These are phyloP conservation scores for Suillus fuscotomentosus DNA, from an alignment of 768 basidiomycete species.

Conservation along the genomic window DNA sequence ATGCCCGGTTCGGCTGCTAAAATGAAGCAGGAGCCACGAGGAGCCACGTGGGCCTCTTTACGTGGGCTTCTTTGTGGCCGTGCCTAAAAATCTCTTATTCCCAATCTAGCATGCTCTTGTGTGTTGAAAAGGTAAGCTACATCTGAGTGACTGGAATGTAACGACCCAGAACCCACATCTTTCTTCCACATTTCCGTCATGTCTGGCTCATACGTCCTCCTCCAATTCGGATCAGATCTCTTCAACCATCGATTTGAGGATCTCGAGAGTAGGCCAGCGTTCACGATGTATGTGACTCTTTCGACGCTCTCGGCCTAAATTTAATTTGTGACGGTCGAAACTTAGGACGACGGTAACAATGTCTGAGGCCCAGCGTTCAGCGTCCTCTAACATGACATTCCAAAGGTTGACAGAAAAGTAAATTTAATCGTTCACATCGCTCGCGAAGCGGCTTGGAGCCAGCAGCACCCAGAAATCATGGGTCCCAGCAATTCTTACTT, in stretches of 20 bases:
- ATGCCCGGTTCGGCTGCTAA: conserved; percentile 6
- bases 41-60: conserved; percentile 37
- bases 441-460: conserved; percentile 65
- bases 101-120: conserved; percentile 43
- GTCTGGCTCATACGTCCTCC: conserved; percentile 45
- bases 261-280: conserved; percentile 59
- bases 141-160: conserved; percentile 13
- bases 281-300: conserved; percentile 55
- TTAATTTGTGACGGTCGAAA: background rate
- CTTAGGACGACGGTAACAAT: conserved; percentile 20
- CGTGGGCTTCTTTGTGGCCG: conserved; percentile 32
- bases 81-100: conserved; percentile 26
- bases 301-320: conserved; percentile 4
- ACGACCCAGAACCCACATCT: conserved; percentile 16
- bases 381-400: conserved; percentile 2
- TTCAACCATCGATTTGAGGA: conserved; percentile 64
- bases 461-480: conserved; percentile 68
- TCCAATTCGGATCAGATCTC: conserved; percentile 65
- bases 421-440: conserved; percentile 64
- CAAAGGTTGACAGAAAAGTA: conserved; percentile 53
- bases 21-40: conserved; percentile 13
- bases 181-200: conserved; percentile 25
- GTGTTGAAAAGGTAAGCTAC: conserved; percentile 32
- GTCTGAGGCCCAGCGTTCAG: background rate
- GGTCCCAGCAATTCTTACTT: conserved; percentile 79